Evolutionary conservation across 768 basidiomycete species (phyloP), one percentile per base, ranked within the genome.

Genomic region (Lactarius deliciosus): DNA sequence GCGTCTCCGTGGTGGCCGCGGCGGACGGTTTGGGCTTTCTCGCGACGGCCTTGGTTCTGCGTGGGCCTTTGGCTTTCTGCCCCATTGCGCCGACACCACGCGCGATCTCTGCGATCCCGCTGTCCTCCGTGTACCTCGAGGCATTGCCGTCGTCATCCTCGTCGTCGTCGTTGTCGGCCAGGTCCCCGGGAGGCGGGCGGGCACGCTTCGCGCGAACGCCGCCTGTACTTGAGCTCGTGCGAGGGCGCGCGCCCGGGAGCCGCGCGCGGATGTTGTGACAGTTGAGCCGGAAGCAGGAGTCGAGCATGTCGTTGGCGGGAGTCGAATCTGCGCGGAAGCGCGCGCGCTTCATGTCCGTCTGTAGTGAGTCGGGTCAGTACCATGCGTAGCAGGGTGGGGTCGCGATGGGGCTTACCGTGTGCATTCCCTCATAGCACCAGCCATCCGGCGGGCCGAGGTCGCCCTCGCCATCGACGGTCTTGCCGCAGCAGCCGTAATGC

Each of bases 351-450:
- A 76, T 62, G 71, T 92, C 91, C 1, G 84, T 88, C 90, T 92
- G 66, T 43, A 58, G 16, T 53, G 55, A 28, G 61, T 61, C 43
- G 59, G 53, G 47, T 15, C 3, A 63, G 32, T 54, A 57, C 63
- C 30, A 15, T 18, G 38, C 13, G 25, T 18, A 43, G 13, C 11
- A 15, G 20, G n/a, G 45, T n/a, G n/a, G 9, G 11, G 38, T 38
- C 11, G 18, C 8, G 60, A 22, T 13, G 11, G 18, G 53, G 82
- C 85, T 67, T 60, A 87, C 87, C 9, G 91, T 92, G 74, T 93
- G 91, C 74, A 82, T 84, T 4, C 91, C 91, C 74, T 92, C 90
- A 71, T 91, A 92, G 72, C 91, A 93, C 90, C 90, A 93, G 1
- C 91, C 91, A 73, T 91, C 89, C 1, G 91, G 91, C 1, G 91